These are phyloP conservation scores for Biscogniauxia marginata DNA, from an alignment of 2,329 filamentous ascomycete genomes.

Conservation along the genomic window DNA sequence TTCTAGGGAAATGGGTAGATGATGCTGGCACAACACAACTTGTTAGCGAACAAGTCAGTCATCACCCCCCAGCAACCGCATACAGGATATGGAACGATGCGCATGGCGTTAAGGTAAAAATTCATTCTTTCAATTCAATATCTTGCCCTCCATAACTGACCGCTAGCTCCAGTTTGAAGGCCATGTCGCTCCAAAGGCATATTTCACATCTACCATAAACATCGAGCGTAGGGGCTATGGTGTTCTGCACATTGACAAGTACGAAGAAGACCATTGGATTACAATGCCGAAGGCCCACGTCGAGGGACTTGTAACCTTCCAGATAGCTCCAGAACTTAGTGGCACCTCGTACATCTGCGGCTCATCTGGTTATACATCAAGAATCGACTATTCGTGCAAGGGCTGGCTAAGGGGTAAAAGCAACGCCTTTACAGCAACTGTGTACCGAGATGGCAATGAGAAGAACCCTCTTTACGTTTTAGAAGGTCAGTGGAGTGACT, in stretches of 20 bases:
- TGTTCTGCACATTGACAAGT: constrained; percentile 61
- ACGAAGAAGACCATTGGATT: constrained; percentile 66
- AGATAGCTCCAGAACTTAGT: constrained; percentile 89
- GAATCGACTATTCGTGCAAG: constrained; percentile 90
- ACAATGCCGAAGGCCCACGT: constrained; percentile 90
- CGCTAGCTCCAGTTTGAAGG: constrained; percentile 59
- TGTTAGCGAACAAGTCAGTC: constrained; percentile 90
- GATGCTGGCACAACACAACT: constrained; percentile 78
- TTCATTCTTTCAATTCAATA: not conserved
- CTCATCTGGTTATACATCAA: constrained; percentile 80
- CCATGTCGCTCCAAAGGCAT: constrained; percentile 95
- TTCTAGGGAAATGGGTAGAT: constrained; percentile 88
- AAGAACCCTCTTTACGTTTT: constrained; percentile 77
- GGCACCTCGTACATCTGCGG: constrained; percentile 81
- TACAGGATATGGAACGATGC: constrained; percentile 89
- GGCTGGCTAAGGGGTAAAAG: constrained; percentile 96
- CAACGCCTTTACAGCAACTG: constrained; percentile 76
- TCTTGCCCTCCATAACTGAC: not conserved
- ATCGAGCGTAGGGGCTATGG: constrained; percentile 95
- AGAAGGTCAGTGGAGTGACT: constrained; percentile 87
- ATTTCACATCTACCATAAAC: constrained; percentile 89
- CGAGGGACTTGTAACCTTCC: constrained; percentile 82
- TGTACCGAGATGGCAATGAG: constrained; percentile 70
- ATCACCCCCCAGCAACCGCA: constrained; percentile 92
- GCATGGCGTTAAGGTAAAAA: constrained; percentile 60